phyloP scores from a whole-genome alignment of 2,329 filamentous ascomycete species.

The Alternaria rosae region DNA sequence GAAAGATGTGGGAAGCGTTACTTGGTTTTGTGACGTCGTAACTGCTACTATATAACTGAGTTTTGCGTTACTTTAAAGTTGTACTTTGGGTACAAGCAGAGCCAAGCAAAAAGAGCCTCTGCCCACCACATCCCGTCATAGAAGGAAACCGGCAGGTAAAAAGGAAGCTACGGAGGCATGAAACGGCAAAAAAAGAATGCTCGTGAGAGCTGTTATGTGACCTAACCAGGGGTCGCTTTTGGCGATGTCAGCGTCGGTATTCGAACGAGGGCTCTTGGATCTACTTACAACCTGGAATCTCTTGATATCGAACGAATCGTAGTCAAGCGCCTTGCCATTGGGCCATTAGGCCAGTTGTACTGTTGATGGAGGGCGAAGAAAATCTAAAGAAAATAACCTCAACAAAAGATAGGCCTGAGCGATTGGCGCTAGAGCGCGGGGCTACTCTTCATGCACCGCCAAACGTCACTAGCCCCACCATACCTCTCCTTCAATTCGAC shows the following conservation, averaged over 20 bases:
- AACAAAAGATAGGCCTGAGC: too few species aligned
- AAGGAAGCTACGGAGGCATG: background rate
- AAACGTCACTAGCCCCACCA: constrained; percentile 15
- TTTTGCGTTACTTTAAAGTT: rapidly evolving
- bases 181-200: constrained; percentile 2
- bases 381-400: background rate
- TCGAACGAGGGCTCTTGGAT: background rate
- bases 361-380: background rate
- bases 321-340: constrained; percentile 66
- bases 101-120: background rate
- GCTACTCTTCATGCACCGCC: background rate
- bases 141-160: background rate
- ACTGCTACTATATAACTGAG: background rate
- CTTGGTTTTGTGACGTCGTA: background rate
- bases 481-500: constrained; percentile 5
- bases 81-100: background rate
- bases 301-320: constrained; percentile 51
- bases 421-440: background rate
- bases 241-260: background rate
- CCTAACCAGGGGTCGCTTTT: constrained; percentile 29
- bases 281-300: constrained; percentile 38
- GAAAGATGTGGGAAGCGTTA: background rate
- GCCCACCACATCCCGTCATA: background rate
- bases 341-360: constrained; percentile 51
- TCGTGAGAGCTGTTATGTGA: constrained; percentile 9